A percentile compares a stretch with the other conserved stretches of the same genome.
Conservation (phyloP, 768 basidiomycete species). For the Grammothele lineata region DNA sequence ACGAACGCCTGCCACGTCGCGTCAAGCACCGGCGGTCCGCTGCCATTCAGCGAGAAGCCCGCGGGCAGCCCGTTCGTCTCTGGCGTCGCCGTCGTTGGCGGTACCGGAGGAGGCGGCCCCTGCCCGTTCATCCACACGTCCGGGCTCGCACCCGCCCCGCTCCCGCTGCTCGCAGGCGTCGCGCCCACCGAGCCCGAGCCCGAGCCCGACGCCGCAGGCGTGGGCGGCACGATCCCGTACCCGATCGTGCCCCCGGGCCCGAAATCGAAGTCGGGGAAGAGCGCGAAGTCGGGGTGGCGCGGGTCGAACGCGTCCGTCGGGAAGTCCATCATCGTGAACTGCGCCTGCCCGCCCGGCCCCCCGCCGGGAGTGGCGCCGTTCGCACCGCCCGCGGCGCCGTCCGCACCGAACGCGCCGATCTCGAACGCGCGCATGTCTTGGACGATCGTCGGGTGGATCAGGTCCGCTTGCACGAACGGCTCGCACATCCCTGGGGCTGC, state of each 20-base stretch:
- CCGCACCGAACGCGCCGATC: slow-evolving; percentile 19
- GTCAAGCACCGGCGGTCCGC: slow-evolving; percentile 39
- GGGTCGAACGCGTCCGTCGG: slow-evolving; percentile 20
- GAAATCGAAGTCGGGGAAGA: slow-evolving; percentile 14
- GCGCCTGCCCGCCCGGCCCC: not conserved
- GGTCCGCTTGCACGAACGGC: slow-evolving; percentile 13
- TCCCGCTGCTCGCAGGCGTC: too few species aligned
- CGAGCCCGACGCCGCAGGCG: not conserved
- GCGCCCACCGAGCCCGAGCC: not conserved
- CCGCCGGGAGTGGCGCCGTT: too few species aligned
- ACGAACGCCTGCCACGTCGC: slow-evolving; percentile 65
- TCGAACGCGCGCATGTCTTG: slow-evolving; percentile 48
- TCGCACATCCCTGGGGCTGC: slow-evolving; percentile 3
- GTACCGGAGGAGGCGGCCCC: too few species aligned
- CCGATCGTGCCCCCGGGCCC: too few species aligned
- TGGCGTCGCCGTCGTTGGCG: too few species aligned
- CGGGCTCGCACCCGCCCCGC: not conserved
- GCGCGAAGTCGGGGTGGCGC: slow-evolving; percentile 3
- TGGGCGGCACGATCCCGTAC: not conserved
- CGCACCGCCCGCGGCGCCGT: slow-evolving; percentile 5
- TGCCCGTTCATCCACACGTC: not conserved
- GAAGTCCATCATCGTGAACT: slow-evolving; percentile 27
- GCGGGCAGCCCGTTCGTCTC: too few species aligned
- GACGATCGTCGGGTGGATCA: slow-evolving; percentile 49
- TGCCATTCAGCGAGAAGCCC: too few species aligned